Base-by-base conservation (phyloP, 164 flowering plant genomes). In the Berberis vulgaris region DNA sequence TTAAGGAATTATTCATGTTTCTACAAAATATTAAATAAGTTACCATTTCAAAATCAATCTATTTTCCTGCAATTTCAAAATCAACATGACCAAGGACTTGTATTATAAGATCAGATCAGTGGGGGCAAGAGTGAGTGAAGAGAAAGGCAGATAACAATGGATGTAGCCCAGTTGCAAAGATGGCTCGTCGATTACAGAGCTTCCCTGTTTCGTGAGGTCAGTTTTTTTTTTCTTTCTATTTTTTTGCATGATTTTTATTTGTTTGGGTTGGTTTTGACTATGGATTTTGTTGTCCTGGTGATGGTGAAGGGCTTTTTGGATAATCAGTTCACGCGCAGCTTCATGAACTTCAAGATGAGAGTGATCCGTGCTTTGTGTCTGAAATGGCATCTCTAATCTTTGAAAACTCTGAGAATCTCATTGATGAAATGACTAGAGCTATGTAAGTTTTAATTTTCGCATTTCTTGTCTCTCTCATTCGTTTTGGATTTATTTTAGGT, bases 371-470 rank as follows among this genome's bases (percentile, higher is more conserved):
- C 63, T 87, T 87, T 73, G 88, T 85, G 11, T 72, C 66, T 8
- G 94, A 87, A 77, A 91, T 87, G 44, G 89, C 85, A 13, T 67
- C 84, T 61, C 88, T 87, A 61, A 85, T 82, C 78, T 85, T 87
- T 77, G 83, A 84, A 47, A 91, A 87, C 61, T 78, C 87, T 69
- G 82, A 82, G 69, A 84, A 79, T 76, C 87, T 84, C 73, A 77
- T 87, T 54, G 78, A 81, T 66, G 86, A 87, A 47, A 65, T 87
- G 63, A 66, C 77, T 59, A 74, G 41, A 44, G 70, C 80, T 60
- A 72, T 87, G 94, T 87, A 42, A 78, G 88, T n/a, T 72, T 46
- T 57, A n/a, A n/a, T n/a, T n/a, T n/a, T n/a, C n/a, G n/a, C n/a
- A n/a, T n/a, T n/a, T n/a, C n/a, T n/a, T n/a, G n/a, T n/a, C n/a